phyloP scores from a whole-genome alignment of 176 grass and related monocot species.

The Raddia distichophylla region DNA sequence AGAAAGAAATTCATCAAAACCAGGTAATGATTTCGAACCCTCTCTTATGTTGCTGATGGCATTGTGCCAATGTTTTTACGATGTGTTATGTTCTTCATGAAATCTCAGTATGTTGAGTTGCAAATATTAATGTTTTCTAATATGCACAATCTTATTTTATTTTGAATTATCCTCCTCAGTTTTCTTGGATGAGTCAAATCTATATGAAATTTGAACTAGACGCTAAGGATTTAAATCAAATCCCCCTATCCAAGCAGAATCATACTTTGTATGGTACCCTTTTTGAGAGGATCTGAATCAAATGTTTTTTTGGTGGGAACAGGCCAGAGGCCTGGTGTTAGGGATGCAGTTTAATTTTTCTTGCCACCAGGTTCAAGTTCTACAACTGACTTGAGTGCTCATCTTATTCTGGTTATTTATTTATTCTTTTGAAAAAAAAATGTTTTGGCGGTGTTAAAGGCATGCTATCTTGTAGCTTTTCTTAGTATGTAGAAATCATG shows the following conservation, averaged over 20 bases:
- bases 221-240: not conserved
- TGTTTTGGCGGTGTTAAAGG: not conserved
- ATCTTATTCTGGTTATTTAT: too few relatives aligned
- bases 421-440: not conserved
- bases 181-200: not conserved
- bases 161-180: not conserved
- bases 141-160: not conserved
- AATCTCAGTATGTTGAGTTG: not conserved
- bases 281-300: not conserved
- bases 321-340: too few relatives aligned
- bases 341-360: too few relatives aligned
- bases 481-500: not conserved
- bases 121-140: not conserved
- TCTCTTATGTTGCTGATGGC: constrained; percentile 31
- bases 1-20: constrained; percentile 41
- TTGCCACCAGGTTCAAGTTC: too few relatives aligned
- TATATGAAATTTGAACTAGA: not conserved
- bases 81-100: constrained; percentile 23
- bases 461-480: not conserved
- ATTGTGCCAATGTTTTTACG: not conserved
- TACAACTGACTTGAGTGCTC: too few relatives aligned
- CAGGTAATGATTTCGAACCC: constrained; percentile 46
- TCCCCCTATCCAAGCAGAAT: not conserved
- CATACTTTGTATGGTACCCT: constrained; percentile 17
- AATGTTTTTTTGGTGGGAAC: not conserved